Percentiles rank a stretch among this genome's conserved stretches.
Conservation (phyloP, 345 rosid species). For the Bruguiera gymnorhiza region DNA sequence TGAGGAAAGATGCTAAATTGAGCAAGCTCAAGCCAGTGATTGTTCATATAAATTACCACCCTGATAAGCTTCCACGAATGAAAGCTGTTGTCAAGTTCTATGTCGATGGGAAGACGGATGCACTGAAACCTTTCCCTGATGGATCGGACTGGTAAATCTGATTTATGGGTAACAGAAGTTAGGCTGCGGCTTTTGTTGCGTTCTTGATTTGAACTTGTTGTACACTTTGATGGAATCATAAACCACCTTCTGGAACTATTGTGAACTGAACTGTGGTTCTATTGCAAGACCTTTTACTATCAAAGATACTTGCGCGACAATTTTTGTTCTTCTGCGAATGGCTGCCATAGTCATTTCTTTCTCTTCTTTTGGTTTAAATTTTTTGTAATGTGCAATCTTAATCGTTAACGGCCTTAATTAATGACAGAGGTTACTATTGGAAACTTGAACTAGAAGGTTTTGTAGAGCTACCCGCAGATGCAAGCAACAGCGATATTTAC, state of each 20-base stretch:
- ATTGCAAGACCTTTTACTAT: too few species aligned
- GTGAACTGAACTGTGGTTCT: too few species aligned
- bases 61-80: slow-evolving; percentile 33
- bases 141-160: slow-evolving; percentile 22
- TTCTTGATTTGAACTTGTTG: too few species aligned
- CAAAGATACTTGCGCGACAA: too few species aligned
- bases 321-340: too few species aligned
- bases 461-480: slow-evolving; percentile 7
- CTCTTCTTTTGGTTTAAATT: too few species aligned
- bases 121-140: slow-evolving; percentile 29
- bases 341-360: too few species aligned
- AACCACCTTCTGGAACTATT: too few species aligned
- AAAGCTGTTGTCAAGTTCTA: slow-evolving; percentile 27
- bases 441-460: slow-evolving; percentile 24
- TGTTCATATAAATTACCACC: slow-evolving; percentile 31
- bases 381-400: not conserved
- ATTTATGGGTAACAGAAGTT: too few species aligned
- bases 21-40: slow-evolving; percentile 32
- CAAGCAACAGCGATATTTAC: slow-evolving; percentile 20
- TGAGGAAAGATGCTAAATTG: slow-evolving; percentile 26
- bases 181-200: too few species aligned
- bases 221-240: too few species aligned
- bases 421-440: not conserved
- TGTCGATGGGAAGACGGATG: slow-evolving; percentile 24
- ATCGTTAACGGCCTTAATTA: slow-evolving; percentile 13